Percentiles rank a stretch among this genome's conserved stretches.
Conservation (phyloP, 768 basidiomycete genomes). For the Cystobasidium onofrii region DNA sequence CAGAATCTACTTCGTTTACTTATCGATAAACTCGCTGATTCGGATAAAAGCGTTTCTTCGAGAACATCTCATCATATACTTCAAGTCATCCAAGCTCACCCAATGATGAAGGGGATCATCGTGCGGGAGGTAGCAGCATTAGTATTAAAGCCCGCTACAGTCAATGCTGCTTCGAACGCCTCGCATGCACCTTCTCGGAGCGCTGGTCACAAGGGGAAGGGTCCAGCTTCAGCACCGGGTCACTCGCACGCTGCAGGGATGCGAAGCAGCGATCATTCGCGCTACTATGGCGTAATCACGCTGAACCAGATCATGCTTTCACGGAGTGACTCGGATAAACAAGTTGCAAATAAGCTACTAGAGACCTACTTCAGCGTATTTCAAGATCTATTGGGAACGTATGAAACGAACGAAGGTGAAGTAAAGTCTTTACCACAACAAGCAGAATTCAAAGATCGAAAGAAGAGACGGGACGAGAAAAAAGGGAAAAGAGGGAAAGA, state of each 20-base stretch:
- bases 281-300: slow-evolving; percentile 87
- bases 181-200: slow-evolving; percentile 40
- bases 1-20: slow-evolving; percentile 86
- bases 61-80: slow-evolving; percentile 82
- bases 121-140: slow-evolving; percentile 76
- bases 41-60: slow-evolving; percentile 75
- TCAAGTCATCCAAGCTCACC: slow-evolving; percentile 79
- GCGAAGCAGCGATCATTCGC: slow-evolving; percentile 55
- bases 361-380: slow-evolving; percentile 94
- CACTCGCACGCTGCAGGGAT: slow-evolving; percentile 35
- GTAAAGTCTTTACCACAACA: slow-evolving; percentile 43
- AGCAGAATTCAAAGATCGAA: slow-evolving; percentile 39
- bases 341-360: slow-evolving; percentile 66
- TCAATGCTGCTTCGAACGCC: slow-evolving; percentile 49
- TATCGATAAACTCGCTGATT: slow-evolving; percentile 92
- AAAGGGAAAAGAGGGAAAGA: slow-evolving; percentile 43
- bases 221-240: slow-evolving; percentile 46
- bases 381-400: slow-evolving; percentile 63
- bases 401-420: slow-evolving; percentile 47
- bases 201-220: slow-evolving; percentile 43
- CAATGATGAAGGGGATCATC: slow-evolving; percentile 81
- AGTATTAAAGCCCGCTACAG: slow-evolving; percentile 58
- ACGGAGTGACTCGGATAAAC: slow-evolving; percentile 54
- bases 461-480: slow-evolving; percentile 38
- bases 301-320: slow-evolving; percentile 83